These are phyloP conservation scores for Allomyces arbusculus DNA, from an alignment of 192 early-diverging fungal genomes.

Conservation along the genomic window DNA sequence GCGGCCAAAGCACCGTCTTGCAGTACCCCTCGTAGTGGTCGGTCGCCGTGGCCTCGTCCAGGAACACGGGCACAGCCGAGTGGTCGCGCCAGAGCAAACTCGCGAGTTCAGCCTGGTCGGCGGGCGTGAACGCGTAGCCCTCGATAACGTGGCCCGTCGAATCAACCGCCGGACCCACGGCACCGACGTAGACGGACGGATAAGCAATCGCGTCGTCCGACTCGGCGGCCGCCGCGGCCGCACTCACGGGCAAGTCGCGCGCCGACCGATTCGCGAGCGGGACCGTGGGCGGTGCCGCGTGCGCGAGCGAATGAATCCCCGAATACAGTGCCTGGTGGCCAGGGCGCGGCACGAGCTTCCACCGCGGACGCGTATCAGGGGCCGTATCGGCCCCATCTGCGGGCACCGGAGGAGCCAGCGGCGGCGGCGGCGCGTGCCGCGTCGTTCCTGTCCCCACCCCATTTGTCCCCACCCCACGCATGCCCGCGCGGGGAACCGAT, in stretches of 20 bases:
- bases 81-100: conserved; percentile 28
- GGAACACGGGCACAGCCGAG: conserved; percentile 53
- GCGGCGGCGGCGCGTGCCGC: too few relatives aligned
- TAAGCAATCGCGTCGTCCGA: too few relatives aligned
- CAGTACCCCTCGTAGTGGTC: conserved; percentile 96
- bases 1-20: conserved; percentile 31
- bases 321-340: background rate
- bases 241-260: too few relatives aligned
- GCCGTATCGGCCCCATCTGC: too few relatives aligned
- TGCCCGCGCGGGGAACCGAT: too few relatives aligned
- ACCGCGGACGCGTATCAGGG: background rate
- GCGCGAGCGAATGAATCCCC: background rate
- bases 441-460: too few relatives aligned
- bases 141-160: conserved; percentile 33
- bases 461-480: too few relatives aligned
- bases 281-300: too few relatives aligned
- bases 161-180: conserved; percentile 39
- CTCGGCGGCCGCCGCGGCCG: too few relatives aligned
- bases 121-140: conserved; percentile 22
- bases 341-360: background rate
- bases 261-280: too few relatives aligned
- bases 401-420: too few relatives aligned
- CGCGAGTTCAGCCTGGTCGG: conserved; percentile 28
- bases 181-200: conserved; percentile 41
- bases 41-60: conserved; percentile 43